Evolutionary conservation across 148 eudicot species (phyloP), one percentile per base, ranked within the genome.

Genomic region (Rhododendron simsii): DNA sequence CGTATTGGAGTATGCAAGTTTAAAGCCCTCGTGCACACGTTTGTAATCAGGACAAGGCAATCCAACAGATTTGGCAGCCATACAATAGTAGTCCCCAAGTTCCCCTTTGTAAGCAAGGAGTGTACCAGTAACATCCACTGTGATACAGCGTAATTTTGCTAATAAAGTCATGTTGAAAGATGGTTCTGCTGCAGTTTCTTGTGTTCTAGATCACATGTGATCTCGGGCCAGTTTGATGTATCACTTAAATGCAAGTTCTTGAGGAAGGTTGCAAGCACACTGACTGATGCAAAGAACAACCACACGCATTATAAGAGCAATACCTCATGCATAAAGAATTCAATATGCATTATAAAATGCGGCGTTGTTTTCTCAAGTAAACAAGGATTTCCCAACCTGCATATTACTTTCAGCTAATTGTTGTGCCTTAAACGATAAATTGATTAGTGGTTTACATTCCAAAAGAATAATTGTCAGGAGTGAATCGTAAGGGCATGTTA

Each of bases 71-170:
- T 95, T 97, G 83, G 99, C 99, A 33, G 35, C 35, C 35, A 33
- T 33, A 33, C 35, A 33, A 33, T 33, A 33, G 35, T 95, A 95
- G 87, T 95, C 98, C 80, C 99, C 99, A 71, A 97, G 96, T 76
- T 97, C 93, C 63, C 99, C 99, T 90, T 95, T 97, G 92, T 95
- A 97, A 73, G 98, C 99, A 75, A 95, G 89, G 16, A 97, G 94
- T 12, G 99, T 97, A 37, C 99, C 99, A 37, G 99, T 97, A 47
- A 94, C 99, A 90, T 97, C 99, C 87, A 97, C 82, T n/a, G 99
- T 97, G 90, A 97, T 86, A 86, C 92, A 94, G 8, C 95, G 93
- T 78, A 96, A 87, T 86, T 91, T 97, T 81, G 94, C 87, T 86
- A 95, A 39, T 26, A 94, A 73, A 21, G 94, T 84, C 99, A 95